Conservation (phyloP, 306 rosid genomes). For the Quillaja saponaria region DNA sequence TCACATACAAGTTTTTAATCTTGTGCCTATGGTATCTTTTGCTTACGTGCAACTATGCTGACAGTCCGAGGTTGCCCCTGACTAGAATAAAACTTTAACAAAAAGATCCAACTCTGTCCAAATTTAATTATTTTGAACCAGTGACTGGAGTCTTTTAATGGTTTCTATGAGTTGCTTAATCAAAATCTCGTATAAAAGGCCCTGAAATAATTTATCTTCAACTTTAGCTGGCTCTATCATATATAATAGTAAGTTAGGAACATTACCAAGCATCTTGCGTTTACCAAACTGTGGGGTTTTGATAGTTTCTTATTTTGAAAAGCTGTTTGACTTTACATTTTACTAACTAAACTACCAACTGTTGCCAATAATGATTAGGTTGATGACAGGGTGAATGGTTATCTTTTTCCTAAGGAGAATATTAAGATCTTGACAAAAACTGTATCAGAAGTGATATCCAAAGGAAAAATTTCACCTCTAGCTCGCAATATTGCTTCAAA, state of each 20-base stretch:
- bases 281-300: background rate
- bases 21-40: background rate
- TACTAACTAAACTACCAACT: conserved; percentile 37
- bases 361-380: conserved; percentile 57
- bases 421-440: conserved; percentile 55
- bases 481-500: conserved; percentile 73
- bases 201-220: background rate
- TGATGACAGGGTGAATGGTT: conserved; percentile 87
- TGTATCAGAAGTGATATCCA: conserved; percentile 56
- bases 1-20: background rate
- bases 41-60: too few species aligned
- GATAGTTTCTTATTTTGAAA: background rate
- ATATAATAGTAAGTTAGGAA: background rate
- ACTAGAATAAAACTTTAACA: too few species aligned
- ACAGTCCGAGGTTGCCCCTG: too few species aligned
- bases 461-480: conserved; percentile 66
- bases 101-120: too few species aligned
- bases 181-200: conserved; percentile 16
- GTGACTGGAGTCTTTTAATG: too few species aligned
- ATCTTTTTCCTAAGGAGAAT: conserved; percentile 75
- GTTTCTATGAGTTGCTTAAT: too few species aligned
- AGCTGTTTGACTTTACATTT: conserved; percentile 12
- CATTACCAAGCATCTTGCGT: background rate
- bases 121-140: too few species aligned
- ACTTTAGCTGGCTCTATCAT: conserved; percentile 4